Base-by-base conservation (phyloP, 2,329 filamentous ascomycete species). In the Bipolaris bicolor region DNA sequence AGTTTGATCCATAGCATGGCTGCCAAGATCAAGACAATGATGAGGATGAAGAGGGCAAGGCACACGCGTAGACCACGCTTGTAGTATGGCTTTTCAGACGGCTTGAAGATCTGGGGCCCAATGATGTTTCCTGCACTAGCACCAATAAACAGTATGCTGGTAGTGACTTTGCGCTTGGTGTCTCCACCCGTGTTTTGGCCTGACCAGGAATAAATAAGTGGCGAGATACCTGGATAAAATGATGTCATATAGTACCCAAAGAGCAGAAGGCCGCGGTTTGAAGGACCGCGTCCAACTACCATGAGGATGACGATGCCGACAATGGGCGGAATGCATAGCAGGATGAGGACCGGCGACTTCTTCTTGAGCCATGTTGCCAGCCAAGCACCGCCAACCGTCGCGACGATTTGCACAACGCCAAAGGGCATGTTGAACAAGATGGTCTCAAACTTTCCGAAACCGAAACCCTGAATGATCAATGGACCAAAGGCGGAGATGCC, bases 131-230 rank as follows among this genome's bases (percentile, higher is more conserved):
- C 88, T 1, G 83, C 83, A 49, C 84, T 88, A 57, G 87, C 84
- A 4, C 87, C 86, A 45, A 90, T 81, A 65, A 90, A 88, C 1
- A 90, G 78, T 6, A 88, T 79, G 11, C 83, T 86, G 0, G 86
- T 89, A 0, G 84, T 88, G 9, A 84, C 83, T 67, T 89, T 90
- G 61, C 86, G 85, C 74, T 90, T 90, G 0, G 88, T 90, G 67
- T 90, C 87, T 1, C 88, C 88, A 0, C 84, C 88, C 0, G 88
- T 88, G 61, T 88, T 88, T 58, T 86, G 84, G 1, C 83, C 79
- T 1, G 83, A 84, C 84, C 84, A 87, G 0, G 83, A 83, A 61
- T 85, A 87, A 39, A 88, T 83, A 29, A 88, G 73, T 0, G 85
- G 86, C 3, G 86, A 81, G 57, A 85, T 85, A 5, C 81, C 86